Base-by-base conservation (phyloP, 2,329 filamentous ascomycete species). In the Xylaria polymorpha region DNA sequence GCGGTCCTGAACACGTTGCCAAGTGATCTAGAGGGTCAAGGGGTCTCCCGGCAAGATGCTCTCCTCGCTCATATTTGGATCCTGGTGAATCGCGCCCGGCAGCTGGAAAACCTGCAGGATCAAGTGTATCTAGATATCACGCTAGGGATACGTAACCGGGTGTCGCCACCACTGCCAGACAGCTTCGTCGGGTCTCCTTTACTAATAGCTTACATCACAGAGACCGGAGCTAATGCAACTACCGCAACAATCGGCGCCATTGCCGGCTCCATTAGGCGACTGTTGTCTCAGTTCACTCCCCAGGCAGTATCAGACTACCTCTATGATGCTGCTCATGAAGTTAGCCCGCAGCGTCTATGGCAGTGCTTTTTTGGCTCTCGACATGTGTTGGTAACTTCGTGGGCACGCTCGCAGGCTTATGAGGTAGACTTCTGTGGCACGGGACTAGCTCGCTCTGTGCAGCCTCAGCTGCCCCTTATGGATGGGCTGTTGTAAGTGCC, bases 271-370 rank as follows among this genome's bases (percentile, higher is more conserved):
- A 81, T 86, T 25, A 77, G 83, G 2, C 20, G 70, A 1, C 81
- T 76, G 8, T 72, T 85, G 53, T 62, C 72, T 4, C 72, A 29
- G 1, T 84, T 84, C 67, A 81, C 79, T 0, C 76, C 79, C 0
- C 77, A 78, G 4, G 78, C 79, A 0, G 73, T 86, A 2, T 78
- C 76, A 0, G 80, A 81, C 3, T 74, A 81, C 41, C 72, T 86
- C 2, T 81, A 85, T 64, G 81, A 83, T 58, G 77, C 78, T 10
- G 81, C 82, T 2, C 76, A 81, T 64, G 84, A 86, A 71, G 70
- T 79, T 12, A 79, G 79, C 12, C 84, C 85, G 0, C 84, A 86
- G 74, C 77, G 84, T 6, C 69, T 86, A 18, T 86, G 84, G 85
- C 80, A 83, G 67, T 81, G 73, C 0, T 86, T 85, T 62, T 64